A percentile compares a stretch with the other conserved stretches of the same genome.
Evolutionary conservation across 257 asterid genomes (phyloP).

Genomic region (Salvia miltiorrhiza): DNA sequence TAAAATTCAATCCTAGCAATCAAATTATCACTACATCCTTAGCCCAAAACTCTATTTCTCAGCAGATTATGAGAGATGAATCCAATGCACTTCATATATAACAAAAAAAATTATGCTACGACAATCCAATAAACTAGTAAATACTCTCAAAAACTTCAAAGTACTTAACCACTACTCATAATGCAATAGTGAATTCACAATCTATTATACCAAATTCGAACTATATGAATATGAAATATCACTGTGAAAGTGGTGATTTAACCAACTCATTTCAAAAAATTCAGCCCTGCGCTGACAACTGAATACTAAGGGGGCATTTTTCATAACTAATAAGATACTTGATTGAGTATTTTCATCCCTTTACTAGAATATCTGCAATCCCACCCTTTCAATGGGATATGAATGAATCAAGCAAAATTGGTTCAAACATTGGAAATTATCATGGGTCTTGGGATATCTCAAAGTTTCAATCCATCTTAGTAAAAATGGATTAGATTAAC

Average conservation of each 20-base stretch:
- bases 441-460: no score
- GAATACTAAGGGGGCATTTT: background rate
- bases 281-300: background rate
- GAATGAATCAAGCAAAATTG: no score
- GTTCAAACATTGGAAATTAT: no score
- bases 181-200: constrained; percentile 1
- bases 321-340: no score
- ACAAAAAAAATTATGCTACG: background rate
- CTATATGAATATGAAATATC: background rate
- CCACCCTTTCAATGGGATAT: no score
- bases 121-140: constrained; percentile 1
- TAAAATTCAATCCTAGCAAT: background rate
- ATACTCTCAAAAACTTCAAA: background rate
- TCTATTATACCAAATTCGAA: background rate
- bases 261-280: background rate
- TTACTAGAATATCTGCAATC: no score
- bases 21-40: background rate
- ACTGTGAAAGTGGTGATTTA: background rate
- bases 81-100: constrained; percentile 11
- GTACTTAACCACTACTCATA: background rate
- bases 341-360: no score
- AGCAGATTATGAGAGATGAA: background rate
- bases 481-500: no score
- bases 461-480: no score
- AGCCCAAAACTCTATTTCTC: background rate